These are phyloP conservation scores for Pisolithus tinctorius DNA, from an alignment of 768 basidiomycete species.

Conservation along the genomic window DNA sequence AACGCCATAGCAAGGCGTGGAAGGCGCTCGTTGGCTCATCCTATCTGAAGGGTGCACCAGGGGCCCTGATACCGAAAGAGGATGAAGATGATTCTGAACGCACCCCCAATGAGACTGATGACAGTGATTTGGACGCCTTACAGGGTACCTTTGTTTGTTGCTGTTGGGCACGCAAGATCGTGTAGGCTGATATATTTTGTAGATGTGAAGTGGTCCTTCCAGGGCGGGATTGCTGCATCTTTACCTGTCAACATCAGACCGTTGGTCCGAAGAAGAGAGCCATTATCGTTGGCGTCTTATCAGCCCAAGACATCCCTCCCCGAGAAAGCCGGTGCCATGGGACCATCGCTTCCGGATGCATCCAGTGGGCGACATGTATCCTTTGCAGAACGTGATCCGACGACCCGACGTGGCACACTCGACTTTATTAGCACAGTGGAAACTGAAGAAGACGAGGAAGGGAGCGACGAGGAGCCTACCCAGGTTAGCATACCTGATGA, in stretches of 20 bases:
- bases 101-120: conserved; percentile 12
- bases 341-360: conserved; percentile 18
- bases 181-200: conserved; percentile 6
- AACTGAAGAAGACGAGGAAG: conserved; percentile 41
- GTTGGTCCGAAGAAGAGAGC: conserved; percentile 28
- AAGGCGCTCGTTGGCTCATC: conserved; percentile 43
- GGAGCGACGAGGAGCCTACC: conserved; percentile 18
- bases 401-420: conserved; percentile 47
- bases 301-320: conserved; percentile 43
- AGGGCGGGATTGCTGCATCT: conserved; percentile 42
- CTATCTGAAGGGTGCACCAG: conserved; percentile 19
- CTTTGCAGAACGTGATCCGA: conserved; percentile 60
- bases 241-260: conserved; percentile 56
- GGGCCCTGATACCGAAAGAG: conserved; percentile 31
- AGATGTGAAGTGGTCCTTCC: conserved; percentile 21
- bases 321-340: conserved; percentile 29
- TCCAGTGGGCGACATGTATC: conserved; percentile 21
- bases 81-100: conserved; percentile 22
- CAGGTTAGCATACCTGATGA: conserved; percentile 17
- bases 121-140: conserved; percentile 20
- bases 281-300: conserved; percentile 51
- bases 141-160: conserved; percentile 15
- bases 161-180: not conserved
- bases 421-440: conserved; percentile 42
- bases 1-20: conserved; percentile 57